These are phyloP conservation scores for Pyrenula aspistea DNA, from an alignment of 495 filamentous ascomycete genomes.

Conservation along the genomic window DNA sequence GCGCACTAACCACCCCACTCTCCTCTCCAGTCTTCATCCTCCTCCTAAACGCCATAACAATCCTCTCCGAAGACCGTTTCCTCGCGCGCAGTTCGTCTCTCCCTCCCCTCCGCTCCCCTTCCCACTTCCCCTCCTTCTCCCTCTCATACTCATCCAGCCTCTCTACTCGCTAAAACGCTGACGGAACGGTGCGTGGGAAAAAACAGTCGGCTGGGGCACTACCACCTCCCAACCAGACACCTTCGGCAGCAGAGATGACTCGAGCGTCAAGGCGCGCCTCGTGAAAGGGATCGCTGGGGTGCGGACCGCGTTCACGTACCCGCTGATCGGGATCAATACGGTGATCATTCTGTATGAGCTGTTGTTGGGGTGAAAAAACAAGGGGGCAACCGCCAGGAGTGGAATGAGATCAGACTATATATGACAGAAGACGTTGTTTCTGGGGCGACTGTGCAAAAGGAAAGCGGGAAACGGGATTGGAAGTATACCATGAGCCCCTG, in stretches of 20 bases:
- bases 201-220: slow-evolving; percentile 62
- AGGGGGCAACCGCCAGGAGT: background rate
- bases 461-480: too few relatives aligned
- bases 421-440: too few relatives aligned
- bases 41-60: slow-evolving; percentile 84
- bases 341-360: slow-evolving; percentile 83
- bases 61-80: slow-evolving; percentile 96
- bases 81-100: slow-evolving; percentile 72
- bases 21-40: slow-evolving; percentile 56
- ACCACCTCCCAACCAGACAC: slow-evolving; percentile 42
- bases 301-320: slow-evolving; percentile 91
- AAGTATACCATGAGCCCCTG: too few relatives aligned
- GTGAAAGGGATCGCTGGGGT: slow-evolving; percentile 86
- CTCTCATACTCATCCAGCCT: background rate
- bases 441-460: too few relatives aligned
- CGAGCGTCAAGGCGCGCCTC: slow-evolving; percentile 75
- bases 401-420: slow-evolving; percentile 1
- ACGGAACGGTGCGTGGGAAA: too few relatives aligned
- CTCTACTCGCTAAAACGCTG: slow-evolving; percentile 1
- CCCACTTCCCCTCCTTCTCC: background rate
- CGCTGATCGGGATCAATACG: slow-evolving; percentile 83
- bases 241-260: slow-evolving; percentile 61
- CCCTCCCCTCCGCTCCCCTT: slow-evolving; percentile 1
- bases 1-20: background rate
- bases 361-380: slow-evolving; percentile 51